Evolutionary conservation across 768 basidiomycete genomes (phyloP).

Genomic region (Trametes gibbosa): DNA sequence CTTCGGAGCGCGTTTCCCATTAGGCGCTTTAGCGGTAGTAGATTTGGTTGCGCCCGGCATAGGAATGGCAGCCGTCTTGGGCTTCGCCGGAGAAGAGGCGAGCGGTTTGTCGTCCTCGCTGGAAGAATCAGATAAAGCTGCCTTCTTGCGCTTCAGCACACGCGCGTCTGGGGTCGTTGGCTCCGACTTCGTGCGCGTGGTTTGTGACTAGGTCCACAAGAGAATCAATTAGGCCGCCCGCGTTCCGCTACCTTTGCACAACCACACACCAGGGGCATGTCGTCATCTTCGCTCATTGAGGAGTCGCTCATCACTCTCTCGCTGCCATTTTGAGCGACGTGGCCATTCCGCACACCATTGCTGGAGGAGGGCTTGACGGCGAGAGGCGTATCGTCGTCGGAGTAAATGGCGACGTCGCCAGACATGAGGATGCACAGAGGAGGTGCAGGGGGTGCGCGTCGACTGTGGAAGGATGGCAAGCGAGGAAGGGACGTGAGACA

Average conservation of each 20-base stretch:
- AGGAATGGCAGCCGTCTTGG: constrained; percentile 36
- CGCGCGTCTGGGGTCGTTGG: constrained; percentile 31
- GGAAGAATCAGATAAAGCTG: constrained; percentile 50
- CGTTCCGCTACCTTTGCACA: neutral
- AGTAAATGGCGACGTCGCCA: constrained; percentile 48
- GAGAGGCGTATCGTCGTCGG: constrained; percentile 59
- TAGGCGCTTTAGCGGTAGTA: constrained; percentile 33
- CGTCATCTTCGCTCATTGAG: constrained; percentile 68
- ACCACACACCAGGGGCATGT: constrained; percentile 63
- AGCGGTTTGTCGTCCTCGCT: constrained; percentile 74
- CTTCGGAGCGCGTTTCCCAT: constrained; percentile 39
- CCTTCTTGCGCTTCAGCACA: constrained; percentile 59
- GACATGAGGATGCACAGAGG: constrained; percentile 35
- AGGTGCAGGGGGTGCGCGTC: constrained; percentile 20
- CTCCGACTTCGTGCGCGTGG: constrained; percentile 46
- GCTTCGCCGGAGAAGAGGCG: constrained; percentile 68
- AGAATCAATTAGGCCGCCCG: constrained; percentile 3
- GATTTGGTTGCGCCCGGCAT: constrained; percentile 42
- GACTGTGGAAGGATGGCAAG: constrained; percentile 27
- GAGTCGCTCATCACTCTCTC: constrained; percentile 40
- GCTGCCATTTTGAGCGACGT: constrained; percentile 44
- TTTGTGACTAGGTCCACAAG: constrained; percentile 49
- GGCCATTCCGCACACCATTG: constrained; percentile 35
- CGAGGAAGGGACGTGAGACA: constrained; percentile 23
- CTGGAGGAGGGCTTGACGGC: constrained; percentile 38